phyloP scores from a whole-genome alignment of 1,139 yeast species.

The Yamadazyma mexicana region DNA sequence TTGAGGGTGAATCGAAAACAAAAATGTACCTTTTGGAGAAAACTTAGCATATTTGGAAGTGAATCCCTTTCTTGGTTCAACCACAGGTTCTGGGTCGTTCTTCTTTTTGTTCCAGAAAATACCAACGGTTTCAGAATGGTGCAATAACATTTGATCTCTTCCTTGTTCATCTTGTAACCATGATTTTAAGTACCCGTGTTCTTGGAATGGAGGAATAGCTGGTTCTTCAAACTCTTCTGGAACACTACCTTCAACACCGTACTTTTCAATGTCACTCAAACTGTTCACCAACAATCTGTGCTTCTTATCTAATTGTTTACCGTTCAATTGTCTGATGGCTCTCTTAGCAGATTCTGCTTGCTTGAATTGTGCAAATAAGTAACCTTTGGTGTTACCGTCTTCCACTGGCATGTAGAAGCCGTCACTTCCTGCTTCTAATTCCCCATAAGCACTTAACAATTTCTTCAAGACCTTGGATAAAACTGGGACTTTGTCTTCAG shows the following conservation, averaged over 20 bases:
- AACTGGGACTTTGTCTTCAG: slow-evolving; percentile 82
- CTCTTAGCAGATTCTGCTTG: slow-evolving; percentile 67
- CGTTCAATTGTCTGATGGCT: slow-evolving; percentile 79
- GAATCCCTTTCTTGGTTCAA: slow-evolving; percentile 81
- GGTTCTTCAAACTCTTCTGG: slow-evolving; percentile 71
- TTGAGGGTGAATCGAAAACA: slow-evolving; percentile 88
- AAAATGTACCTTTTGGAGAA: slow-evolving; percentile 91
- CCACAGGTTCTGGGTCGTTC: slow-evolving; percentile 72
- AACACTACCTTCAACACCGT: slow-evolving; percentile 67
- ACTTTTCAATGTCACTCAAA: slow-evolving; percentile 81
- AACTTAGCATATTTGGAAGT: slow-evolving; percentile 86
- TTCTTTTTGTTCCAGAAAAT: slow-evolving; percentile 84
- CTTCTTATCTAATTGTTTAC: slow-evolving; percentile 89
- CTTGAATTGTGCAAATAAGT: slow-evolving; percentile 80
- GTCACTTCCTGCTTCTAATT: slow-evolving; percentile 64
- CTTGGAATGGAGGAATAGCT: slow-evolving; percentile 63
- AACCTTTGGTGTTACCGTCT: slow-evolving; percentile 82
- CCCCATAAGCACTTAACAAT: slow-evolving; percentile 68
- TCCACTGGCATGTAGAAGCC: slow-evolving; percentile 83
- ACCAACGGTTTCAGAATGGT: slow-evolving; percentile 78
- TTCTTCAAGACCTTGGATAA: slow-evolving; percentile 84
- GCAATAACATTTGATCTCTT: slow-evolving; percentile 87
- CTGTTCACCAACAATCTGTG: slow-evolving; percentile 87
- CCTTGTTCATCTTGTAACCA: slow-evolving; percentile 92
- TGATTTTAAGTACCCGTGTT: slow-evolving; percentile 77